Evolutionary conservation across 805 yeast species (phyloP), one percentile per base, ranked within the genome.

Genomic region (Candida ortonii): DNA sequence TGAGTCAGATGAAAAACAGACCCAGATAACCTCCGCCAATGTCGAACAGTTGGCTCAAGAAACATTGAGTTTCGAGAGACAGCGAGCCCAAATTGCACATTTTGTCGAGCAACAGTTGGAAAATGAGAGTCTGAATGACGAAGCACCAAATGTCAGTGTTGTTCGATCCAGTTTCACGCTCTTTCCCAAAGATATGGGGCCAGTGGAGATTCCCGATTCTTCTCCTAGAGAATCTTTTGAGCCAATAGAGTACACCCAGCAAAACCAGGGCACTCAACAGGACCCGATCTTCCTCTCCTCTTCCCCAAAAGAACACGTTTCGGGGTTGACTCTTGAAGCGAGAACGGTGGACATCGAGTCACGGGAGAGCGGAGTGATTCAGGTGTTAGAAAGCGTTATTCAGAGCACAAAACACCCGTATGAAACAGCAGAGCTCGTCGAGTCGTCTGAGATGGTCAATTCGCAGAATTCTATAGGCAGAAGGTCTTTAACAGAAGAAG

Each of bases 361-460:
- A n/a, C n/a, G 18, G 10, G 27, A 34, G 11, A n/a, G 22, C n/a
- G 39, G 34, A 1, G 49, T 43, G 12, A 39, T 50, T 7, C 55
- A 48, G 28, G 53, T 50, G 8, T 25, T 48, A 8, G 55, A 43
- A 21, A 48, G 49, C 16, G 30, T 48, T 5, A 26, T 35, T 22
- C n/a, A n/a, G n/a, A n/a, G n/a, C n/a, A n/a, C n/a, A n/a, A n/a
- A n/a, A n/a, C n/a, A n/a, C n/a, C n/a, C n/a, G n/a, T n/a, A n/a
- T n/a, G n/a, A n/a, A n/a, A n/a, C n/a, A n/a, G n/a, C n/a, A n/a
- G n/a, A n/a, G n/a, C n/a, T n/a, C n/a, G n/a, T n/a, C n/a, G n/a
- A n/a, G n/a, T n/a, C n/a, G n/a, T n/a, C n/a, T n/a, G n/a, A n/a
- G n/a, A n/a, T n/a, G n/a, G n/a, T 1, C n/a, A n/a, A n/a, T n/a